phyloP scores from a whole-genome alignment of 768 basidiomycete genomes.

The Chalciporus piperatus region DNA sequence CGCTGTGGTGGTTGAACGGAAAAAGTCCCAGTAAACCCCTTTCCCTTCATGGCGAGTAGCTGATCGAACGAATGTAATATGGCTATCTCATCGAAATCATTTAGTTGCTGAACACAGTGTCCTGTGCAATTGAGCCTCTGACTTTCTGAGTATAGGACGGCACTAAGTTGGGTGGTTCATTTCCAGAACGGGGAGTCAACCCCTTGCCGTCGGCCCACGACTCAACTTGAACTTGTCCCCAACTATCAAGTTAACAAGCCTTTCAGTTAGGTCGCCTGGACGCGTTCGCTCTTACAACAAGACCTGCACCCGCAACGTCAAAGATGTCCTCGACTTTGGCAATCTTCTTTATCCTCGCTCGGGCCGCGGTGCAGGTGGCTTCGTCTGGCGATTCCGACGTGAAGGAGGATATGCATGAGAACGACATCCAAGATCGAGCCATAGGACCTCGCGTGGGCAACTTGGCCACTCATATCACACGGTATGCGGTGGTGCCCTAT shows the following conservation, averaged over 20 bases:
- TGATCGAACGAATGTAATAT: background rate
- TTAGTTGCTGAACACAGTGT: background rate
- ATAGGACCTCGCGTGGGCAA: background rate
- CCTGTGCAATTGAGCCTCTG: background rate
- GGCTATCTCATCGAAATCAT: background rate
- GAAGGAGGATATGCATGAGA: background rate
- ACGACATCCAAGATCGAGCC: background rate
- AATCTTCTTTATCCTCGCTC: background rate
- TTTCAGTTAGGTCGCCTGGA: too few relatives aligned
- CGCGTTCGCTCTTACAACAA: too few relatives aligned
- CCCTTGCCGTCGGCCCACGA: too few relatives aligned
- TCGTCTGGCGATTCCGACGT: background rate
- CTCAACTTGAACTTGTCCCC: background rate
- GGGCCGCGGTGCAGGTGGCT: background rate
- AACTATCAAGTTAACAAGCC: background rate
- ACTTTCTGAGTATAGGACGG: background rate
- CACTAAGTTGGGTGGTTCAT: too few relatives aligned
- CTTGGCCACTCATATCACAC: background rate
- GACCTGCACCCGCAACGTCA: background rate
- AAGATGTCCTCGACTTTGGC: background rate
- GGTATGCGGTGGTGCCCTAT: background rate
- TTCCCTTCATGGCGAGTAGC: background rate
- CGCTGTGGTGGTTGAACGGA: constrained; percentile 10
- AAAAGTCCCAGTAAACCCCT: constrained; percentile 16
- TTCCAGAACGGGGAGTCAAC: too few relatives aligned